Evolutionary conservation across 441 rosid genomes (phyloP).

Genomic region (Isatis lusitanica): DNA sequence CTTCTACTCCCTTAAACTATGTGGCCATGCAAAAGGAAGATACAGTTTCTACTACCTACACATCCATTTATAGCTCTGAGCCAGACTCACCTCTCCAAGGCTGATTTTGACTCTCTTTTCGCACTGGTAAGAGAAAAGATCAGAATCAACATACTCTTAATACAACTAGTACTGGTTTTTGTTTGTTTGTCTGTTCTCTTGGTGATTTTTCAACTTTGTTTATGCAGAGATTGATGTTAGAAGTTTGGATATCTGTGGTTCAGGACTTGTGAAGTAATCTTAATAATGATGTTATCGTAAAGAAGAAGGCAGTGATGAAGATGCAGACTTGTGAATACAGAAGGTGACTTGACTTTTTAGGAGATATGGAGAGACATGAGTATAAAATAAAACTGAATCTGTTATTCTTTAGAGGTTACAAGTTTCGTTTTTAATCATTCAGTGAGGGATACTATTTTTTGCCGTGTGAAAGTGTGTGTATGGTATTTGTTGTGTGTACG

Average conservation of each 20-base stretch:
- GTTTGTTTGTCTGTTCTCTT: not conserved
- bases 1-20: slow-evolving; percentile 80
- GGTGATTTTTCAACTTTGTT: not conserved
- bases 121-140: slow-evolving; percentile 4
- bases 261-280: slow-evolving; percentile 28
- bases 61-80: slow-evolving; percentile 85
- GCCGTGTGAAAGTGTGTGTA: slow-evolving; percentile 32
- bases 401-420: slow-evolving; percentile 20
- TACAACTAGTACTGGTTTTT: too few relatives aligned
- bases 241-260: not conserved
- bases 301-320: slow-evolving; percentile 20
- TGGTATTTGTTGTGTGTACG: slow-evolving; percentile 24
- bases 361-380: slow-evolving; percentile 33
- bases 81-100: slow-evolving; percentile 78
- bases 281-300: slow-evolving; percentile 25
- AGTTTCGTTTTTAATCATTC: not conserved
- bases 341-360: slow-evolving; percentile 40
- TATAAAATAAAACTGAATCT: slow-evolving; percentile 28
- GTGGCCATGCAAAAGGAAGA: slow-evolving; percentile 88
- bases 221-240: not conserved
- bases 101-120: slow-evolving; percentile 27
- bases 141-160: too few relatives aligned
- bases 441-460: slow-evolving; percentile 20
- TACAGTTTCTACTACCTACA: slow-evolving; percentile 71
- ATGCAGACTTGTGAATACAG: slow-evolving; percentile 38